Conservation (phyloP, 2,329 filamentous ascomycete species). For the Colletotrichum abscissum region DNA sequence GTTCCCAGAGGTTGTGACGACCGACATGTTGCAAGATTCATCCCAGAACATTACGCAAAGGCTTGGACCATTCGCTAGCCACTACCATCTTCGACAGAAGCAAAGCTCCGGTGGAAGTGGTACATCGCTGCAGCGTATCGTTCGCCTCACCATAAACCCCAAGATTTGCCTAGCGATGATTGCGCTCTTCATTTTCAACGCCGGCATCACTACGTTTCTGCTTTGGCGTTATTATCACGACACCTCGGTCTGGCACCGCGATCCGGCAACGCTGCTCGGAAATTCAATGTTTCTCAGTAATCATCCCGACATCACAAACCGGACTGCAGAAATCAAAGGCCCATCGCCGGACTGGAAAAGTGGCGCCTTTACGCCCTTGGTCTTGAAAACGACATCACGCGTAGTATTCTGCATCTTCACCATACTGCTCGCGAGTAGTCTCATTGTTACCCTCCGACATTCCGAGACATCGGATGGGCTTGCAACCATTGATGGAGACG, state of each 20-base stretch:
- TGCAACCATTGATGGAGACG: background rate
- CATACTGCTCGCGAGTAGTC: background rate
- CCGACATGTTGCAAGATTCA: background rate
- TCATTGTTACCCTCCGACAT: background rate
- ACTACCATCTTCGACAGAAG: conserved; percentile 3
- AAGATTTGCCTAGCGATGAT: conserved; percentile 16
- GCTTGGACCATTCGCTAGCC: background rate
- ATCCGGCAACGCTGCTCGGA: conserved; percentile 4
- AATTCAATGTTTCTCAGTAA: conserved; percentile 4
- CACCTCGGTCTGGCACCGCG: conserved; percentile 7
- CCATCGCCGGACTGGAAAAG: background rate
- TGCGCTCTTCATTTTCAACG: background rate
- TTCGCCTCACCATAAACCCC: conserved; percentile 7
- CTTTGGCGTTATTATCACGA: background rate
- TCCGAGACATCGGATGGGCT: conserved; percentile 8
- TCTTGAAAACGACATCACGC: conserved; percentile 1
- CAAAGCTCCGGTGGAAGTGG: background rate
- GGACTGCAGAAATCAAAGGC: background rate
- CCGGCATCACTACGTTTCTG: background rate
- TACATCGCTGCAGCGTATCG: background rate
- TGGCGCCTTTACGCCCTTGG: background rate
- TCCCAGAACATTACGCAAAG: conserved; percentile 1
- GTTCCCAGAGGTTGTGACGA: background rate
- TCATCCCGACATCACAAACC: background rate
- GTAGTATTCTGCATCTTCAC: background rate